These are phyloP conservation scores for Colletotrichum liriopes DNA, from an alignment of 2,329 filamentous ascomycete genomes.

Conservation along the genomic window DNA sequence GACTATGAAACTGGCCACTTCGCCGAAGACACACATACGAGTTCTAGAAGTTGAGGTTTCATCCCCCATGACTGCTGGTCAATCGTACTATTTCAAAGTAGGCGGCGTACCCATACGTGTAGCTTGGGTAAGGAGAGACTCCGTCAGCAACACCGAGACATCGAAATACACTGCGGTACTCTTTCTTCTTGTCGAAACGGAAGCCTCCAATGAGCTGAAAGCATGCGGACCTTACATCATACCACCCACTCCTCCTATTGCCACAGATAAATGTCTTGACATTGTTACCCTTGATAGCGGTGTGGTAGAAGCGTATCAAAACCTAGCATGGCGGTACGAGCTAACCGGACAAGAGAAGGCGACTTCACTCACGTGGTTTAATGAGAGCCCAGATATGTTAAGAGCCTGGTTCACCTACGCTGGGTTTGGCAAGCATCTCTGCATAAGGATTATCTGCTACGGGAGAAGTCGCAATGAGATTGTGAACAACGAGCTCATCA, in stretches of 20 bases:
- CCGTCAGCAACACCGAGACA: neutral
- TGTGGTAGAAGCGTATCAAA: slow-evolving; percentile 4
- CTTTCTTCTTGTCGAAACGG: neutral
- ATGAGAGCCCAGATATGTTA: slow-evolving; percentile 6
- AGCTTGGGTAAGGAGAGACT: neutral
- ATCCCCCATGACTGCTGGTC: slow-evolving; percentile 1
- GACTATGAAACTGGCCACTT: neutral
- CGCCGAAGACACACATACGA: neutral
- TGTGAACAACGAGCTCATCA: neutral
- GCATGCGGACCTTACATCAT: slow-evolving; percentile 6
- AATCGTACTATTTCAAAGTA: slow-evolving; percentile 6
- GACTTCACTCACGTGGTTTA: neutral
- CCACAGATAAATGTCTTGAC: neutral
- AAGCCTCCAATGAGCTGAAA: neutral
- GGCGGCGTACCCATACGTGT: neutral
- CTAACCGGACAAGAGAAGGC: neutral
- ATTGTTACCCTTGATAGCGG: slow-evolving; percentile 6
- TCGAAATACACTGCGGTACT: neutral
- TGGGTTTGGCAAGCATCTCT: neutral
- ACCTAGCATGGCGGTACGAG: neutral
- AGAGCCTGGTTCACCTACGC: slow-evolving; percentile 1
- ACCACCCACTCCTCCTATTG: neutral
- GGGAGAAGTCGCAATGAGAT: neutral
- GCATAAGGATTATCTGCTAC: neutral
- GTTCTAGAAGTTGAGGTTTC: neutral